Conservation (phyloP, 768 basidiomycete genomes). For the Lactarius deliciosus region DNA sequence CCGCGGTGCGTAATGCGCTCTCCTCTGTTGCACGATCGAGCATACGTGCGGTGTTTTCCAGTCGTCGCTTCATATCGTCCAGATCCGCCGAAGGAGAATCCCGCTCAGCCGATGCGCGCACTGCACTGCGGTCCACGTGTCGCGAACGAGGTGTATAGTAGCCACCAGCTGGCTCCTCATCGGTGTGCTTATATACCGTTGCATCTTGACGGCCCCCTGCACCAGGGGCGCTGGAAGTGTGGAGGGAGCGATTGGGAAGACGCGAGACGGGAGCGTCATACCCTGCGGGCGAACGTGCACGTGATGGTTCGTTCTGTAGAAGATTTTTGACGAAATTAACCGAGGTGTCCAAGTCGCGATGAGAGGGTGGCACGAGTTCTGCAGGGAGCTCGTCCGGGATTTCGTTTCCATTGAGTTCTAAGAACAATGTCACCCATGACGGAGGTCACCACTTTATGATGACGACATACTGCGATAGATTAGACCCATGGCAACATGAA, state of each 20-base stretch:
- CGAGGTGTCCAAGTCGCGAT: constrained; percentile 82
- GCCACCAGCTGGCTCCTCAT: constrained; percentile 53
- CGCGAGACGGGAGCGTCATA: constrained; percentile 56
- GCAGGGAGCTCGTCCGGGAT: constrained; percentile 84
- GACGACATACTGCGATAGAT: constrained; percentile 85
- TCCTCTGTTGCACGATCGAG: constrained; percentile 73
- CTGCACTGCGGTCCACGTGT: constrained; percentile 80
- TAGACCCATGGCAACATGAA: constrained; percentile 97
- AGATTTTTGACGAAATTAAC: constrained; percentile 88
- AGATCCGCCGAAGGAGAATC: constrained; percentile 64
- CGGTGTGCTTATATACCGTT: constrained; percentile 85
- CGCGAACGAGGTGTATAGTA: constrained; percentile 81
- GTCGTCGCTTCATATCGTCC: constrained; percentile 80
- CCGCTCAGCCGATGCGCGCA: constrained; percentile 73
- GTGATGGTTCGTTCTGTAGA: constrained; percentile 75
- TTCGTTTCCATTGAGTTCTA: constrained; percentile 89
- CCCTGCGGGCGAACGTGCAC: constrained; percentile 61
- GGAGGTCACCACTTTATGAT: not conserved
- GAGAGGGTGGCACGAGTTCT: constrained; percentile 91
- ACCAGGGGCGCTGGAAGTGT: constrained; percentile 48
- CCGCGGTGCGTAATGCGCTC: constrained; percentile 59
- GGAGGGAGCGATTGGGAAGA: constrained; percentile 72
- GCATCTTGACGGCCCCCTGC: constrained; percentile 78
- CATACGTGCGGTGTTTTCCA: constrained; percentile 76
- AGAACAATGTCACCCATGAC: not conserved